Percentiles rank a stretch among this genome's conserved stretches.
Evolutionary conservation across 257 asterid species (phyloP).

Genomic region (Penstemon davidsonii): DNA sequence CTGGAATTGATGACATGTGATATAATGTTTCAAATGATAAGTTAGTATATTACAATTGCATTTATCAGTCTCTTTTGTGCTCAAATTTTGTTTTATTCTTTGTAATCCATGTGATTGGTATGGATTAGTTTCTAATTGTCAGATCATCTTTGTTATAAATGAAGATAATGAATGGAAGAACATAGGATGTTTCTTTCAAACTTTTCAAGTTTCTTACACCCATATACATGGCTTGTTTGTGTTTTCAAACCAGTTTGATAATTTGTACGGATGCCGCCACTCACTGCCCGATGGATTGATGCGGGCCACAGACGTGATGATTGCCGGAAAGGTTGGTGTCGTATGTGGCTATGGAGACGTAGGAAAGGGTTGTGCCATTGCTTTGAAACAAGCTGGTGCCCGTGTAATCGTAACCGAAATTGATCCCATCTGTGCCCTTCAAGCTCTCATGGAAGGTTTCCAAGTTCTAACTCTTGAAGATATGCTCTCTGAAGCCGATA

Average conservation of each 20-base stretch:
- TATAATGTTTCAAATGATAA: too few relatives aligned
- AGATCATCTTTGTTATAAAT: too few relatives aligned
- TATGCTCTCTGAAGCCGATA: constrained; percentile 42
- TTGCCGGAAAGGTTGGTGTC: constrained; percentile 37
- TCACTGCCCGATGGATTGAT: constrained; percentile 52
- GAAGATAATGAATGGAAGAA: not conserved
- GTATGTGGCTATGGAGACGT: constrained; percentile 55
- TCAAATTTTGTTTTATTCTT: too few relatives aligned
- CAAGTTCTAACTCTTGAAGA: constrained; percentile 47
- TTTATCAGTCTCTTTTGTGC: not conserved
- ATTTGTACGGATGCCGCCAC: constrained; percentile 60
- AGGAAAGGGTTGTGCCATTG: constrained; percentile 50
- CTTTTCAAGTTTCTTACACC: not conserved
- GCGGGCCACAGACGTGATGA: constrained; percentile 45
- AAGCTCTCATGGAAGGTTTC: constrained; percentile 58
- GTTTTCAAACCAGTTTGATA: constrained; percentile 32
- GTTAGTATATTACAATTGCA: not conserved
- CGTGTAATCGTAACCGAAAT: constrained; percentile 38
- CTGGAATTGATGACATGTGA: too few relatives aligned
- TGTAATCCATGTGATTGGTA: not conserved
- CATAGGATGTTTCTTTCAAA: not conserved
- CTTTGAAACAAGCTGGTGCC: constrained; percentile 39
- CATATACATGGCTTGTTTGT: too few relatives aligned
- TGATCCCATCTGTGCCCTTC: constrained; percentile 56
- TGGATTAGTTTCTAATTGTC: not conserved